These are phyloP conservation scores for Salvia hispanica DNA, from an alignment of 257 asterid genomes.

Conservation along the genomic window DNA sequence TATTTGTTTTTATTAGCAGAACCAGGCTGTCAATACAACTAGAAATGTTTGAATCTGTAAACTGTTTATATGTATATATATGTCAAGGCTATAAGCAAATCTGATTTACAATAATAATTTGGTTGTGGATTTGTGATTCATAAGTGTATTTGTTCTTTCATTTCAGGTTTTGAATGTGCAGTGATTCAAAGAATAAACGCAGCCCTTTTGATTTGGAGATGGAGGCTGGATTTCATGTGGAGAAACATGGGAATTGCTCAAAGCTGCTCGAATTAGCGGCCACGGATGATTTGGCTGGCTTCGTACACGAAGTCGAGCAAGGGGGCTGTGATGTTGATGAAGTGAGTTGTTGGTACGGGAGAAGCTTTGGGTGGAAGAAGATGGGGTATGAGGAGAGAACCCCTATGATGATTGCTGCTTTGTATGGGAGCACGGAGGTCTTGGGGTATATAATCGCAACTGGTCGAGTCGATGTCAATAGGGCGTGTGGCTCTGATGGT, in stretches of 20 bases:
- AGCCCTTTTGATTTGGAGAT: conserved; percentile 19
- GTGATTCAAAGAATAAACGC: conserved; percentile 44
- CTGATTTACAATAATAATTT: too few relatives aligned
- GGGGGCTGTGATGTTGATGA: conserved; percentile 69
- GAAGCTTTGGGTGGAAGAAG: conserved; percentile 65
- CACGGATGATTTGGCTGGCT: conserved; percentile 59
- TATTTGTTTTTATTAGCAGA: too few relatives aligned
- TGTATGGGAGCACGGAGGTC: conserved; percentile 70
- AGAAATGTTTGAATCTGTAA: too few relatives aligned
- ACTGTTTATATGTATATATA: too few relatives aligned
- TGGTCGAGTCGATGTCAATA: conserved; percentile 60
- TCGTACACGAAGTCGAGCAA: conserved; percentile 57
- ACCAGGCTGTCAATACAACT: too few relatives aligned
- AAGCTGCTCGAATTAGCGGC: conserved; percentile 88
- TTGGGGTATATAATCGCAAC: conserved; percentile 54
- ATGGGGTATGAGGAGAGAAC: conserved; percentile 81
- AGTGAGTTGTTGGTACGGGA: conserved; percentile 76
- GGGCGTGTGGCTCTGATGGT: conserved; percentile 73
- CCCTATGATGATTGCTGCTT: conserved; percentile 75
- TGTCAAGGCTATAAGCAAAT: too few relatives aligned
- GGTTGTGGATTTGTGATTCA: too few relatives aligned
- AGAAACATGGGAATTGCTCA: conserved; percentile 48
- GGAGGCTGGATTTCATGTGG: conserved; percentile 25
- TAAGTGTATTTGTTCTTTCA: too few relatives aligned
- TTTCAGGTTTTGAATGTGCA: conserved; percentile 56